These are phyloP conservation scores for Cladophialophora psammophila DNA, from an alignment of 2,329 filamentous ascomycete species.

Conservation along the genomic window DNA sequence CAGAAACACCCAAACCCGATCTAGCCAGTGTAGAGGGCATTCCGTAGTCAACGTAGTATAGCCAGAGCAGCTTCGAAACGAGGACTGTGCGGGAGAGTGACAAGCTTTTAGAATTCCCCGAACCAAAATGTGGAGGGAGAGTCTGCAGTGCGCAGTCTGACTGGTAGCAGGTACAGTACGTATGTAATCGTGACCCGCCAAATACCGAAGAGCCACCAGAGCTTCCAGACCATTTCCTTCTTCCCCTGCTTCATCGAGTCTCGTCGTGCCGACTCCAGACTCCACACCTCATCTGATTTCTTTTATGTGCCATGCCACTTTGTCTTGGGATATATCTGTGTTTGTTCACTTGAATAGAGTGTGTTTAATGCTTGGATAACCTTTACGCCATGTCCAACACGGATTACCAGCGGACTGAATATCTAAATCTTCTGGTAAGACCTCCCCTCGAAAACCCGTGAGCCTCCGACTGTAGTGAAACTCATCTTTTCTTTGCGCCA, in stretches of 20 bases:
- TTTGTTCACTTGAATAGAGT: slow-evolving; percentile 1
- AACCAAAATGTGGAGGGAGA: background rate
- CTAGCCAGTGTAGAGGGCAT: background rate
- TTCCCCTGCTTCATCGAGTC: slow-evolving; percentile 6
- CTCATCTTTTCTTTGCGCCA: slow-evolving; percentile 50
- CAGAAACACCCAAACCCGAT: background rate
- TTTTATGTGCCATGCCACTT: slow-evolving; percentile 17
- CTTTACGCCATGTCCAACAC: slow-evolving; percentile 19
- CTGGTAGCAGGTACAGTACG: background rate
- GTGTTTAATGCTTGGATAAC: slow-evolving; percentile 27
- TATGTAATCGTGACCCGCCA: slow-evolving; percentile 23
- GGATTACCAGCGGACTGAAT: slow-evolving; percentile 69
- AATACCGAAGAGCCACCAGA: slow-evolving; percentile 23
- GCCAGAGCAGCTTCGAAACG: background rate
- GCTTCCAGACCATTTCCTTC: slow-evolving; percentile 21
- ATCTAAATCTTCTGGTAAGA: slow-evolving; percentile 92
- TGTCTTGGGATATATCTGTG: slow-evolving; percentile 7
- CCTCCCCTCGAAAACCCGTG: slow-evolving; percentile 25
- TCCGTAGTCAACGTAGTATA: background rate
- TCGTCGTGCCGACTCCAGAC: slow-evolving; percentile 3
- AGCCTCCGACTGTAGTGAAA: slow-evolving; percentile 27
- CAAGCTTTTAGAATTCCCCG: background rate
- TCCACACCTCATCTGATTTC: slow-evolving; percentile 13
- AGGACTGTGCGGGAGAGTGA: background rate
- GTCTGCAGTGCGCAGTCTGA: background rate